A percentile compares a stretch with the other conserved stretches of the same genome.
These are phyloP conservation scores for Aspergillus novoparasiticus DNA, from an alignment of 2,329 filamentous ascomycete species.

Conservation along the genomic window DNA sequence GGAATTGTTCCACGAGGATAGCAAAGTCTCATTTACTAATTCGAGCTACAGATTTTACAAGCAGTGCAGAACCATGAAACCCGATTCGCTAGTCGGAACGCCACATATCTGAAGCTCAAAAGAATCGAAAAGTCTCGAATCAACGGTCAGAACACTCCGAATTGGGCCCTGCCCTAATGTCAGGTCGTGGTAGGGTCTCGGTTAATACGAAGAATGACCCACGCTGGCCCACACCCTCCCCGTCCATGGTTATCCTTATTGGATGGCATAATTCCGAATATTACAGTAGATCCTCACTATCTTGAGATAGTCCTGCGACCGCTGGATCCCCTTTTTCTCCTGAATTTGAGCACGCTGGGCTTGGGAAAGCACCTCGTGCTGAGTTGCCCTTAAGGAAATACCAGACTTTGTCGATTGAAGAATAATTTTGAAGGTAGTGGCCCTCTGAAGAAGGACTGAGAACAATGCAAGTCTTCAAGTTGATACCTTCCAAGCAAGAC, in stretches of 20 bases:
- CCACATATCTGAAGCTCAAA: background rate
- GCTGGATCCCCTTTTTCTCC: background rate
- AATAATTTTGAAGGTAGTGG: background rate
- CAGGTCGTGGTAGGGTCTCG: background rate
- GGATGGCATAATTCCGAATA: background rate
- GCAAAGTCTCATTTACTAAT: background rate
- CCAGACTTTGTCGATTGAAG: background rate
- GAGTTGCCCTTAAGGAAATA: background rate
- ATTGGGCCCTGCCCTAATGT: background rate
- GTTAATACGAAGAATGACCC: background rate
- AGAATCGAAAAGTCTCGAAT: background rate
- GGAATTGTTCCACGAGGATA: background rate
- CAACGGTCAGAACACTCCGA: background rate
- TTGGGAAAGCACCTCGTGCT: background rate
- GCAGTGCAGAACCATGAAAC: background rate
- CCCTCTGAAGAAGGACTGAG: background rate
- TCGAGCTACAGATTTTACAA: background rate
- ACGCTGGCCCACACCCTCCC: background rate
- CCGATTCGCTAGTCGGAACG: background rate
- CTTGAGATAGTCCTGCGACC: too few relatives aligned
- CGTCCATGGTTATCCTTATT: background rate
- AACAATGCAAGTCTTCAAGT: background rate
- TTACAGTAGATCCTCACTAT: background rate
- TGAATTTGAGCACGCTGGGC: background rate
- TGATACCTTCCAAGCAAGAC: background rate